phyloP scores from a whole-genome alignment of 306 rosid genomes.

The Psophocarpus tetragonolobus region DNA sequence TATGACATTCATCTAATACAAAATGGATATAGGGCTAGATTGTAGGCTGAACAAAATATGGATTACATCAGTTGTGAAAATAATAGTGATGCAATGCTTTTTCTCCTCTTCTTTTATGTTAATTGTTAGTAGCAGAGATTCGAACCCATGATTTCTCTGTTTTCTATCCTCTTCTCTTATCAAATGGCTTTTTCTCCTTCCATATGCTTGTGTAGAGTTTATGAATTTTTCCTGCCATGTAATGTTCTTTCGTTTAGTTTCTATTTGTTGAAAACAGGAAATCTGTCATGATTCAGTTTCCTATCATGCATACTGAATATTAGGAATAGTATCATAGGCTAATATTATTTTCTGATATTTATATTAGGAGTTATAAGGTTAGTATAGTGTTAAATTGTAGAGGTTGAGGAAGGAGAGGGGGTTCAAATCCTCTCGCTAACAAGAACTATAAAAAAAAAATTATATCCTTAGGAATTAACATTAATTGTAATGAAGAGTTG shows the following conservation, averaged over 20 bases:
- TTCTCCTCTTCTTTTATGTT: no score
- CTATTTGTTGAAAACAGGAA: neutral
- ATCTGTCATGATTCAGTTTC: no score
- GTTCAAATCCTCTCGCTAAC: no score
- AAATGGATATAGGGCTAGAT: neutral
- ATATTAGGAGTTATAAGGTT: no score
- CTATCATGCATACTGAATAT: neutral
- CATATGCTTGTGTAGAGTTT: neutral
- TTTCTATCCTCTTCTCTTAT: no score
- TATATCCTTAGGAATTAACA: no score
- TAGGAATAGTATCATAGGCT: no score
- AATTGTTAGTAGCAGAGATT: no score
- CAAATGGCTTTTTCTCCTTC: neutral
- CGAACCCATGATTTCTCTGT: no score
- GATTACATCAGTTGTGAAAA: neutral
- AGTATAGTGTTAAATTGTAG: no score
- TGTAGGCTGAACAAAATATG: slow-evolving; percentile 5
- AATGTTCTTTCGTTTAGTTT: neutral
- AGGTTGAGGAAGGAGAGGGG: no score
- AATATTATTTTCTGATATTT: neutral
- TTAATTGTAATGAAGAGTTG: neutral
- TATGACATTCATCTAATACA: slow-evolving; percentile 21
- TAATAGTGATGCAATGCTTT: neutral
- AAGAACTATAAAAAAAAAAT: no score
- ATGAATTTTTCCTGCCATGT: neutral